Evolutionary conservation across 306 rosid species (phyloP).

Genomic region (Rosa rugosa): DNA sequence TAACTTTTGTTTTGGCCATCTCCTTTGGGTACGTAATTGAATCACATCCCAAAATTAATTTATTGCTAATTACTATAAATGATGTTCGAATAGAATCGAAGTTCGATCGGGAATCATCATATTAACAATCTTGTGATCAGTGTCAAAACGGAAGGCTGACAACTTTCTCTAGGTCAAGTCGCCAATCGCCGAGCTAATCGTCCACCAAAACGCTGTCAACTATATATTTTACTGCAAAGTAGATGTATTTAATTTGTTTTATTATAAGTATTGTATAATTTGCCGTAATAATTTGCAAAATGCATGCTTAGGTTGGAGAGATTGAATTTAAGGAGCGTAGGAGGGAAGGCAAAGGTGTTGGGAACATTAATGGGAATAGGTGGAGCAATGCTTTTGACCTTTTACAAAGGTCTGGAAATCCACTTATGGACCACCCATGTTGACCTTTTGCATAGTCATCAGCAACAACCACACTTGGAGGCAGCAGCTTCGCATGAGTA

Average conservation of each 20-base stretch:
- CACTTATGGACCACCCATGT: slow-evolving; percentile 56
- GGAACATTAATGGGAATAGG: slow-evolving; percentile 67
- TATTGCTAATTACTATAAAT: background rate
- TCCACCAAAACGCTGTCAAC: background rate
- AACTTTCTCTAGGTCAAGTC: too few species aligned
- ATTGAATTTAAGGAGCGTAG: slow-evolving; percentile 32
- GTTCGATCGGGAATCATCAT: background rate
- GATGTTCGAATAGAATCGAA: too few species aligned
- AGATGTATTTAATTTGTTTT: background rate
- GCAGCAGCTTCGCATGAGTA: background rate
- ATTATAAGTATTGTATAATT: background rate
- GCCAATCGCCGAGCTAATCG: background rate
- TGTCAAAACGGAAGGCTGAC: background rate
- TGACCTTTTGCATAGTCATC: slow-evolving; percentile 39
- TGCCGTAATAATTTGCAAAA: background rate
- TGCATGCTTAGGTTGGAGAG: slow-evolving; percentile 44
- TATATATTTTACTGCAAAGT: background rate
- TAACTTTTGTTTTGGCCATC: slow-evolving; percentile 63
- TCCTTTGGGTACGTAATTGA: slow-evolving; percentile 35
- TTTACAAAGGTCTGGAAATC: slow-evolving; percentile 51
- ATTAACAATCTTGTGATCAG: background rate
- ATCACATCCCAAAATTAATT: background rate
- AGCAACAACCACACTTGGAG: background rate
- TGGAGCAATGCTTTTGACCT: slow-evolving; percentile 69
- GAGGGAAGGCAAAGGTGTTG: slow-evolving; percentile 58